Base-by-base conservation (phyloP, 2,329 filamentous ascomycete species). In the Cytospora paraplurivora region DNA sequence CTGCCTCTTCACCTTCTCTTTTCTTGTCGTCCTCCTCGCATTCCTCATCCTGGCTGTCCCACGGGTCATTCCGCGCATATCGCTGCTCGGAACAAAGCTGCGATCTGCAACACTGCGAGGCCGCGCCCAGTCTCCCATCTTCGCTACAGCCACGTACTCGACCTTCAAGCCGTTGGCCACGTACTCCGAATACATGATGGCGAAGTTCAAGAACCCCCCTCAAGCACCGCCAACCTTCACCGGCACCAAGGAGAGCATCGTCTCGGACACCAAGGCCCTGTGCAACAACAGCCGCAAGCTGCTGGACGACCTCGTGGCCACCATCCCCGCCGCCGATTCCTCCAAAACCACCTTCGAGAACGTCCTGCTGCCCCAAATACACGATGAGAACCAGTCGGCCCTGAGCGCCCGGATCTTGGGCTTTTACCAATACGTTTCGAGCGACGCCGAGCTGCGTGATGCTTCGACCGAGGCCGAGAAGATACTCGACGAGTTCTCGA, bases 351-450 rank as follows among this genome's bases (percentile, higher is more conserved):
- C 77, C n/a, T 87, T 86, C 69, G 75, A 77, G 59, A 79, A 81
- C n/a, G 81, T 85, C 56, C 73, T 86, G 57, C 77, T 81, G 35
- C 92, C 92, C 19, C 87, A 95, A 72, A 86, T 90, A 34, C 80
- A 86, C 56, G 90, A 91, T 70, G 89, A 93, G 77, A 90, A 93
- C 74, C 72, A 80, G 50, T 80, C 83, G 68, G 79, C 81, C 1
- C 79, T 90, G 33, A 80, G 82, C 66, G 77, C 81, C 55, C 82
- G 87, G 65, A 93, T 93, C 68, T 77, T 93, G 59, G 87, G 87
- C 68, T 93, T 95, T 77, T 94, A 93, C 75, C 89, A 93, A 72
- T 88, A 91, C 68, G 89, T 94, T 4, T 92, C 89, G 19, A 84
- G 82, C 0, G 82, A 92, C 71, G 82, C 84, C 66, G 83, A 81